Percentiles rank a stretch among this genome's conserved stretches.
These are phyloP conservation scores for Inga laurina DNA, from an alignment of 306 rosid species.

Conservation along the genomic window DNA sequence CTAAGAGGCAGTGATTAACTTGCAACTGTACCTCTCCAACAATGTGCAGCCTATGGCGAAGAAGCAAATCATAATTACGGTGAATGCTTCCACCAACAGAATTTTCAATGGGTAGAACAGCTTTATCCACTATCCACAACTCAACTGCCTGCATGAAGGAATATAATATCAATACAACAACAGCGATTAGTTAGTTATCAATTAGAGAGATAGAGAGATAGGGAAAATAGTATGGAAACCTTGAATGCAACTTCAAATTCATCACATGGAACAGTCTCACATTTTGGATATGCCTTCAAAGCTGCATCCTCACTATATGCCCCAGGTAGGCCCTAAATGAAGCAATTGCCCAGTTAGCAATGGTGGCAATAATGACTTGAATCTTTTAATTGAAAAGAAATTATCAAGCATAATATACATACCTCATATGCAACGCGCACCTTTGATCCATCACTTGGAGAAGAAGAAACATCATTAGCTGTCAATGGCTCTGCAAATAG, in stretches of 20 bases:
- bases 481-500: conserved; percentile 63
- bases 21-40: conserved; percentile 67
- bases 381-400: conserved; percentile 13
- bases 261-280: conserved; percentile 78
- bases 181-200: conserved; percentile 14
- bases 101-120: conserved; percentile 79
- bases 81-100: conserved; percentile 74
- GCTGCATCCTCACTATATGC: conserved; percentile 81
- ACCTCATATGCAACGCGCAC: conserved; percentile 81
- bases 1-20: conserved; percentile 69
- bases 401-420: conserved; percentile 13
- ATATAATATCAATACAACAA: conserved; percentile 6
- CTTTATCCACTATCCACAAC: conserved; percentile 73
- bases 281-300: conserved; percentile 64
- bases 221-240: conserved; percentile 38
- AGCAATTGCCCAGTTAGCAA: conserved; percentile 28
- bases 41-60: conserved; percentile 69
- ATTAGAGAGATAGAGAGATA: neutral
- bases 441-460: conserved; percentile 50
- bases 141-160: conserved; percentile 64
- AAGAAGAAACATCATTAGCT: conserved; percentile 37
- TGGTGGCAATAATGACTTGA: conserved; percentile 20
- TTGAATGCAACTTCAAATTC: conserved; percentile 65
- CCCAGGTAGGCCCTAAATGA: conserved; percentile 63
- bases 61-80: conserved; percentile 75